phyloP scores from a whole-genome alignment of 2,329 filamentous ascomycete genomes.

The Sphaerulina populicola region DNA sequence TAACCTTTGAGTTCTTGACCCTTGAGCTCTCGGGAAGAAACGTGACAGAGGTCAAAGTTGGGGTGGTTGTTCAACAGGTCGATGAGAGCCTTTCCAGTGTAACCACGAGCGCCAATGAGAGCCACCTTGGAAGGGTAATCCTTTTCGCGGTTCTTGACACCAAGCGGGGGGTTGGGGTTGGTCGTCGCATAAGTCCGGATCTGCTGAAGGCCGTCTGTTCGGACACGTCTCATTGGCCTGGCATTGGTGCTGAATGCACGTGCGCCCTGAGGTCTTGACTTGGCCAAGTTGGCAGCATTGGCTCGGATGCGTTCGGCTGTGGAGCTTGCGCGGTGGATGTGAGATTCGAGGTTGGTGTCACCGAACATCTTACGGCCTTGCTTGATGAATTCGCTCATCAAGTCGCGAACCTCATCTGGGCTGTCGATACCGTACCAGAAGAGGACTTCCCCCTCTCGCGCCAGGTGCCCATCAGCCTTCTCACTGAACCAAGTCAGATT shows the following conservation, averaged over 20 bases:
- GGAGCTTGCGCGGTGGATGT: slow-evolving; percentile 68
- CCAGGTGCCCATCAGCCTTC: slow-evolving; percentile 87
- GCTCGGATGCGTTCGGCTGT: slow-evolving; percentile 55
- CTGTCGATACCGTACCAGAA: slow-evolving; percentile 93
- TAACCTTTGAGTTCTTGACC: slow-evolving; percentile 86
- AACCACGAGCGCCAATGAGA: slow-evolving; percentile 84
- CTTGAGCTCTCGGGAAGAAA: slow-evolving; percentile 84
- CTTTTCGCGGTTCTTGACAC: slow-evolving; percentile 80
- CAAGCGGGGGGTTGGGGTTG: slow-evolving; percentile 84
- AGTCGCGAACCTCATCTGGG: slow-evolving; percentile 67
- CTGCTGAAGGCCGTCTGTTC: slow-evolving; percentile 16
- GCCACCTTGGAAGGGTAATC: slow-evolving; percentile 69
- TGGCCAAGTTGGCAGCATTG: slow-evolving; percentile 36
- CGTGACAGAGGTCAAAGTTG: slow-evolving; percentile 79
- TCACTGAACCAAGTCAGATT: slow-evolving; percentile 98
- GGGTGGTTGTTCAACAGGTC: slow-evolving; percentile 80
- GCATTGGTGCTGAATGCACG: slow-evolving; percentile 59
- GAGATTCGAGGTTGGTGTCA: slow-evolving; percentile 79
- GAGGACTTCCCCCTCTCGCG: slow-evolving; percentile 65
- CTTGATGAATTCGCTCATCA: slow-evolving; percentile 77
- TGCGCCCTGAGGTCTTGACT: slow-evolving; percentile 18
- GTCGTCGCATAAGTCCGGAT: slow-evolving; percentile 47
- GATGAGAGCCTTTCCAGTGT: slow-evolving; percentile 87
- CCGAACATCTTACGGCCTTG: slow-evolving; percentile 81
- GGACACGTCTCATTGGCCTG: slow-evolving; percentile 19